Percentiles rank a stretch among this genome's conserved stretches.
These are phyloP conservation scores for Paecilomyces sp. DNA, from an alignment of 2,329 filamentous ascomycete genomes.

Conservation along the genomic window DNA sequence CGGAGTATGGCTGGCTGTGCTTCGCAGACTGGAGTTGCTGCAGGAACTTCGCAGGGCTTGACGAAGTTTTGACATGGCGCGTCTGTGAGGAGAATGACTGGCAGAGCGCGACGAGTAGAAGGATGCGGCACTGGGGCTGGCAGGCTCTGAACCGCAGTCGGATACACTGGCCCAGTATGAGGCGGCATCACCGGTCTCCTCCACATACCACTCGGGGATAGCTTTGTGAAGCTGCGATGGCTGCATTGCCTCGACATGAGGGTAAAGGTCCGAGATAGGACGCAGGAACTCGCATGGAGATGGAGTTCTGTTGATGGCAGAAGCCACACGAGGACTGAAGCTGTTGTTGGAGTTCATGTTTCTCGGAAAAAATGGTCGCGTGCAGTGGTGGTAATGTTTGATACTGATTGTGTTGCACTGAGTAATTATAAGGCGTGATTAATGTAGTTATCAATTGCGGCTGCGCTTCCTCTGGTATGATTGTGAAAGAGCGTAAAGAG, in stretches of 20 bases:
- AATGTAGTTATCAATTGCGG: not conserved
- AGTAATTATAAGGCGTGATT: not conserved
- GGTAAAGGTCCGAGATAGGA: not conserved
- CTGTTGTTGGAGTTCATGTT: not conserved
- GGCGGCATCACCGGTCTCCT: not conserved
- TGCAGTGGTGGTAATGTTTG: not conserved
- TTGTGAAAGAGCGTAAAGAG: not conserved
- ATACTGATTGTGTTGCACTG: not conserved
- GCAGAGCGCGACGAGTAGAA: not conserved
- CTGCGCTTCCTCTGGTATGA: not conserved
- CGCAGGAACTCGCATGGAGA: not conserved
- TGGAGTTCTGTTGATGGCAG: not conserved
- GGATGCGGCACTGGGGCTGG: not conserved
- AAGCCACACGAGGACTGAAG: not conserved
- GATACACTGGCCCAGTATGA: not conserved
- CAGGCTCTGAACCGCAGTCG: not conserved
- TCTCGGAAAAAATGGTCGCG: not conserved
- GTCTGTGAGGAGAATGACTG: not conserved
- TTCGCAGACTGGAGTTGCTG: not conserved
- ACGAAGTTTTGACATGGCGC: not conserved
- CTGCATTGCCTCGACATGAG: not conserved
- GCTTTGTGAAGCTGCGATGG: not conserved
- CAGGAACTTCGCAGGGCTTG: not conserved
- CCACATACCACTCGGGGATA: not conserved
- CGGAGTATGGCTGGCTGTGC: not conserved